A percentile compares a stretch with the other conserved stretches of the same genome.
phyloP scores from a whole-genome alignment of 305 asterid genomes.

The Solanum hybrid region DNA sequence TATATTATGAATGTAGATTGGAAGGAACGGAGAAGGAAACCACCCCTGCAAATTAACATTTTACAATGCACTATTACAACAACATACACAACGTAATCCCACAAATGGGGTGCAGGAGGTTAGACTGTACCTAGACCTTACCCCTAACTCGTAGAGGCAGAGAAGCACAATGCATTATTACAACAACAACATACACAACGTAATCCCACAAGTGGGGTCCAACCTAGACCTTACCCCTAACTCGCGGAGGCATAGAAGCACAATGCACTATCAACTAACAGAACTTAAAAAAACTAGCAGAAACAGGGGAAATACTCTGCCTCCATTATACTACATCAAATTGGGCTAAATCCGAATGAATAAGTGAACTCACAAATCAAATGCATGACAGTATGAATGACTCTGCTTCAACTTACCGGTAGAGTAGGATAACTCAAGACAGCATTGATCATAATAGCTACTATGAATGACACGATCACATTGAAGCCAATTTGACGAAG shows the following conservation, averaged over 20 bases:
- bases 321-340: too few species aligned
- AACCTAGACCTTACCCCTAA: neutral
- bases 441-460: slow-evolving; percentile 39
- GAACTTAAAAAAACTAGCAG: too few species aligned
- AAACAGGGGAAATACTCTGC: too few species aligned
- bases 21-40: slow-evolving; percentile 65
- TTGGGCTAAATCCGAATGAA: neutral
- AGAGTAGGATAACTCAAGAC: slow-evolving; percentile 53
- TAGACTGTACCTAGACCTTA: neutral
- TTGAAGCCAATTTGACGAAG: slow-evolving; percentile 60
- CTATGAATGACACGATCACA: slow-evolving; percentile 32
- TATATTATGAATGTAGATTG: slow-evolving; percentile 53
- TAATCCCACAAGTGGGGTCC: too few species aligned
- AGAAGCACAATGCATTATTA: neutral
- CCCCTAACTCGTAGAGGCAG: neutral
- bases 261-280: too few species aligned
- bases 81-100: neutral
- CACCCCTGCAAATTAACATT: slow-evolving; percentile 35
- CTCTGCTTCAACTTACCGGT: slow-evolving; percentile 37
- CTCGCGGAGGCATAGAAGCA: neutral
- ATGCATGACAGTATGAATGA: neutral
- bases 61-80: neutral
- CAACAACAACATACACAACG: neutral
- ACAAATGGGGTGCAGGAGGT: too few species aligned
- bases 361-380: neutral